Percentiles rank a stretch among this genome's conserved stretches.
phyloP scores from a whole-genome alignment of 192 early-diverging fungal species.

The Backusella circina region DNA sequence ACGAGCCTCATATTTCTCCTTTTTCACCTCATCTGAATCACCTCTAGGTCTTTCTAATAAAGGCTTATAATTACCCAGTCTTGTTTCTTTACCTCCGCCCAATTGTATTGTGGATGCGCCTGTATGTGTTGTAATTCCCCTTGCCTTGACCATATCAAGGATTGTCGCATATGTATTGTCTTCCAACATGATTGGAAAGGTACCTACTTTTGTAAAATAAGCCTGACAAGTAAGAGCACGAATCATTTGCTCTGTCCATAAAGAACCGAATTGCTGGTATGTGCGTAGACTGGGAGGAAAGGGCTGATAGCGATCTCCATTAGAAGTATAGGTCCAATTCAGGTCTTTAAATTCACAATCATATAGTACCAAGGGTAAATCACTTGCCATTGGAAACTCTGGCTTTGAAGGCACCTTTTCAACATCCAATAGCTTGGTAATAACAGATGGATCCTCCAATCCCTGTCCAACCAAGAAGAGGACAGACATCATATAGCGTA shows the following conservation, averaged over 20 bases:
- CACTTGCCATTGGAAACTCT: slow-evolving; percentile 90
- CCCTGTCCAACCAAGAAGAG: slow-evolving; percentile 83
- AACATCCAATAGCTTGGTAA: slow-evolving; percentile 69
- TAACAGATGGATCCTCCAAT: slow-evolving; percentile 68
- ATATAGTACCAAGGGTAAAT: slow-evolving; percentile 84
- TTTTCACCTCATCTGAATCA: slow-evolving; percentile 36
- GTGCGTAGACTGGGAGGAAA: slow-evolving; percentile 32
- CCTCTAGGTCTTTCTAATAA: slow-evolving; percentile 22
- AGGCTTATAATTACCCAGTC: slow-evolving; percentile 14
- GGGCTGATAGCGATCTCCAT: slow-evolving; percentile 25
- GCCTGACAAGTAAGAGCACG: slow-evolving; percentile 46
- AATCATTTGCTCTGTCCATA: slow-evolving; percentile 47
- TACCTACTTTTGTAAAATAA: slow-evolving; percentile 15
- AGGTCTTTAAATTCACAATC: slow-evolving; percentile 77
- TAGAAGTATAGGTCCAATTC: slow-evolving; percentile 52
- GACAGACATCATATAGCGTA: slow-evolving; percentile 93
- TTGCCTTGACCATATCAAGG: not conserved
- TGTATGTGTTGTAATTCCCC: not conserved
- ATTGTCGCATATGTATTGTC: not conserved
- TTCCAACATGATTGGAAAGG: not conserved
- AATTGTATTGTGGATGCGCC: slow-evolving; percentile 16
- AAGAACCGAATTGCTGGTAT: slow-evolving; percentile 43
- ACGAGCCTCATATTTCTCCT: slow-evolving; percentile 32
- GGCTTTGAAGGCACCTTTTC: slow-evolving; percentile 64
- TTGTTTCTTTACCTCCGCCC: slow-evolving; percentile 27